These are phyloP conservation scores for Chenopodium berlandieri DNA, from an alignment of 148 eudicot species.

Conservation along the genomic window DNA sequence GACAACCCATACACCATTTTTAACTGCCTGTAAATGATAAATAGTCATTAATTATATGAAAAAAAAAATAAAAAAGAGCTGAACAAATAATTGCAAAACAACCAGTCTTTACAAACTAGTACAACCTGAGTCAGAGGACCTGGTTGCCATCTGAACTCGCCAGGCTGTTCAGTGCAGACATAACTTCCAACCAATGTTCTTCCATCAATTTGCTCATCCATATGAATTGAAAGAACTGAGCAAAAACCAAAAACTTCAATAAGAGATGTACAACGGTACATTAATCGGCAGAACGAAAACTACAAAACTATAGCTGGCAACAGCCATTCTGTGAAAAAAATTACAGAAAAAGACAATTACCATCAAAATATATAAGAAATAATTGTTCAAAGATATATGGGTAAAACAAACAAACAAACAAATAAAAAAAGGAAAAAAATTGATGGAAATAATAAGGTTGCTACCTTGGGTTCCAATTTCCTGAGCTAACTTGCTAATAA, in stretches of 20 bases:
- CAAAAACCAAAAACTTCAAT: conserved; percentile 12
- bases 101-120: background rate
- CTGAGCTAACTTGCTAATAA: conserved; percentile 59
- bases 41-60: background rate
- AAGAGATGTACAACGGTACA: background rate
- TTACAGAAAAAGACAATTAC: background rate
- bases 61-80: conserved; percentile 14
- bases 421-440: too few relatives aligned
- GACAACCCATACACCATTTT: conserved; percentile 87
- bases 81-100: background rate
- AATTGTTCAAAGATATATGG: background rate
- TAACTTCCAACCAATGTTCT: conserved; percentile 85
- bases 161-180: conserved; percentile 92
- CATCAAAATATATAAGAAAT: background rate
- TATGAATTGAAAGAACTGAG: conserved; percentile 76
- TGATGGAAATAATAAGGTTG: background rate
- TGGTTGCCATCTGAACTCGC: conserved; percentile 99
- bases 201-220: conserved; percentile 99
- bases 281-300: conserved; percentile 5
- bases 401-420: background rate
- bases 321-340: background rate
- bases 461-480: conserved; percentile 70
- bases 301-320: background rate
- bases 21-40: conserved; percentile 60
- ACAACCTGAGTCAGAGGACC: conserved; percentile 95